Conservation (phyloP, 2,329 filamentous ascomycete genomes). For the Raffaelea arxii region DNA sequence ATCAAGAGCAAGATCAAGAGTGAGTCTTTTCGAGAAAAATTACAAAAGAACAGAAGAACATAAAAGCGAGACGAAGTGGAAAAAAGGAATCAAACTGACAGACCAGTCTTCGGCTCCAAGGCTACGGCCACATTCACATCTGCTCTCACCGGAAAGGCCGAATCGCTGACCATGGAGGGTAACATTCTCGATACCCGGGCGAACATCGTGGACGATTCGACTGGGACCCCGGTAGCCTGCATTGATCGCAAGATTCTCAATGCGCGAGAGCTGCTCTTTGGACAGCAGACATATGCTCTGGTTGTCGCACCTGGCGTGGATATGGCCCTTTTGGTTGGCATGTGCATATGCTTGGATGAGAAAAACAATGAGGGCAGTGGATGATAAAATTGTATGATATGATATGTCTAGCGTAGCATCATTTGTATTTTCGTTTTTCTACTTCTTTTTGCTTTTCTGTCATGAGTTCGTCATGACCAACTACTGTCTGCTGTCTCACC, state of each 20-base stretch:
- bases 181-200: constrained; percentile 49
- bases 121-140: constrained; percentile 49
- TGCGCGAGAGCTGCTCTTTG: constrained; percentile 45
- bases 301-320: constrained; percentile 56
- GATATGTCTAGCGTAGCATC: too few relatives aligned
- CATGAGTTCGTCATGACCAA: too few relatives aligned
- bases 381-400: too few relatives aligned
- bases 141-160: constrained; percentile 26
- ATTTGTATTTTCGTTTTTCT: too few relatives aligned
- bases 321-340: constrained; percentile 52
- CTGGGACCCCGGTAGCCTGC: constrained; percentile 40
- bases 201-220: constrained; percentile 44
- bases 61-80: not conserved
- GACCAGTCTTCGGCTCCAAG: constrained; percentile 42
- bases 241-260: constrained; percentile 52
- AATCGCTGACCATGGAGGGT: constrained; percentile 48
- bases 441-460: too few relatives aligned
- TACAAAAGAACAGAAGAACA: not conserved
- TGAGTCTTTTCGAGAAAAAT: constrained; percentile 19
- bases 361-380: constrained; percentile 46
- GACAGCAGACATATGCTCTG: constrained; percentile 57
- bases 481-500: too few relatives aligned
- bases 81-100: not conserved
- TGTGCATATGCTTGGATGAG: constrained; percentile 62
- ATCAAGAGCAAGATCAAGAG: constrained; percentile 45